Evolutionary conservation across 345 rosid species (phyloP), one percentile per base, ranked within the genome.

Genomic region (Gossypium stocksii): DNA sequence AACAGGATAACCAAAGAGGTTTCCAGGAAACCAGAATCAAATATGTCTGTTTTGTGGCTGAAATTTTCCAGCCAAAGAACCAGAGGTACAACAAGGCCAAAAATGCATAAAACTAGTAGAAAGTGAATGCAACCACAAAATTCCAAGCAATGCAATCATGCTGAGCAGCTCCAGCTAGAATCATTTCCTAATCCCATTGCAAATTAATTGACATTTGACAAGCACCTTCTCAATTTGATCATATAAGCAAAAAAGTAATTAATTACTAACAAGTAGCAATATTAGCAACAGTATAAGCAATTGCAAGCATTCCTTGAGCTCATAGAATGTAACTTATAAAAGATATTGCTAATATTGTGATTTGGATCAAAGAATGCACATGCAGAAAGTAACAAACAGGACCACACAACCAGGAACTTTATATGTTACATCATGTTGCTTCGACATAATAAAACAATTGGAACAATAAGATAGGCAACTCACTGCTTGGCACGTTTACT

Each of bases 401-500:
- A 19, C 1, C 7, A 34, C 41, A 7, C 48, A 64, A 64, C 27
- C 27, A 41, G 49, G 48, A 41, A 64, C 41, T 34, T 5, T 34
- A 34, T 29, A 41, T 9, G 20, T 11, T n/a, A n/a, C n/a, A 34
- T 34, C 4, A 29, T n/a, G 23, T 16, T 63, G 9, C 46, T 63
- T 63, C 23, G 3, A 20, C 41, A 34, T 34, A 25, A 59, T 14
- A 13, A 11, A n/a, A 7, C 22, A 14, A 11, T 46, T 13, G 12
- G 19, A 63, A 77, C 62, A 62, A 64, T 15, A 51, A 44, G 72
- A 75, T 45, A 76, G 75, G 82, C 27, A 20, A 81, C 99, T 73
- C 89, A 95, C 99, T 93, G 99, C 86, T 93, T 92, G 75, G 97
- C 87, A 65, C 89, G 91, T 78, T 87, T 92, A 43, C 91, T 81